These are phyloP conservation scores for Leishmania lainsoni DNA, from an alignment of 208 protist genomes.

Conservation along the genomic window DNA sequence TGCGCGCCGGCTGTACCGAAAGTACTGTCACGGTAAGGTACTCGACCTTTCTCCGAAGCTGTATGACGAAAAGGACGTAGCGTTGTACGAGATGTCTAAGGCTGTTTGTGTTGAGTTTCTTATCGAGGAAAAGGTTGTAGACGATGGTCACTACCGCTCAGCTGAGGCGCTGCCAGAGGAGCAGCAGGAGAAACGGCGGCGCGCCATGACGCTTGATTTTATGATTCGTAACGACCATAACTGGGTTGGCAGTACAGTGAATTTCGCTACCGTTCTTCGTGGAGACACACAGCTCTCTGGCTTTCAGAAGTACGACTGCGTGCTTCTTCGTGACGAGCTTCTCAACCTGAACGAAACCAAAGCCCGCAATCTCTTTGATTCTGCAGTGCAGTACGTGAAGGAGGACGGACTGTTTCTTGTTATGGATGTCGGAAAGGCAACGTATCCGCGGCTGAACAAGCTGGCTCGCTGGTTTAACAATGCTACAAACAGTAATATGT, in stretches of 20 bases:
- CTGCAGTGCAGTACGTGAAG: conserved; percentile 48
- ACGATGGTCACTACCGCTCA: conserved; percentile 69
- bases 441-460: conserved; percentile 32
- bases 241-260: conserved; percentile 83
- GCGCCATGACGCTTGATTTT: conserved; percentile 85
- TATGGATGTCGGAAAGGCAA: conserved; percentile 80
- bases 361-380: conserved; percentile 62
- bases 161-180: conserved; percentile 53
- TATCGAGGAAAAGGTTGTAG: conserved; percentile 62
- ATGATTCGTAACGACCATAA: conserved; percentile 84
- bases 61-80: conserved; percentile 67
- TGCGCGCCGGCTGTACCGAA: conserved; percentile 46
- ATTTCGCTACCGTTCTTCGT: conserved; percentile 62
- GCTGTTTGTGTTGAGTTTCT: conserved; percentile 79
- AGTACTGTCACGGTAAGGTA: conserved; percentile 63
- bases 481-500: conserved; percentile 69
- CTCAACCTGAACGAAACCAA: conserved; percentile 50
- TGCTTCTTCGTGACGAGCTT: conserved; percentile 81
- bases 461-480: conserved; percentile 60
- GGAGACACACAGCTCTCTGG: conserved; percentile 37
- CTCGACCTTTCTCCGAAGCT: conserved; percentile 85
- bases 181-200: conserved; percentile 59
- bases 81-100: conserved; percentile 75
- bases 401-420: conserved; percentile 68
- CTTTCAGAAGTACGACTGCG: conserved; percentile 76